A percentile compares a stretch with the other conserved stretches of the same genome.
Evolutionary conservation across 2,329 filamentous ascomycete species (phyloP).

Genomic region (Acrodontium crateriforme): DNA sequence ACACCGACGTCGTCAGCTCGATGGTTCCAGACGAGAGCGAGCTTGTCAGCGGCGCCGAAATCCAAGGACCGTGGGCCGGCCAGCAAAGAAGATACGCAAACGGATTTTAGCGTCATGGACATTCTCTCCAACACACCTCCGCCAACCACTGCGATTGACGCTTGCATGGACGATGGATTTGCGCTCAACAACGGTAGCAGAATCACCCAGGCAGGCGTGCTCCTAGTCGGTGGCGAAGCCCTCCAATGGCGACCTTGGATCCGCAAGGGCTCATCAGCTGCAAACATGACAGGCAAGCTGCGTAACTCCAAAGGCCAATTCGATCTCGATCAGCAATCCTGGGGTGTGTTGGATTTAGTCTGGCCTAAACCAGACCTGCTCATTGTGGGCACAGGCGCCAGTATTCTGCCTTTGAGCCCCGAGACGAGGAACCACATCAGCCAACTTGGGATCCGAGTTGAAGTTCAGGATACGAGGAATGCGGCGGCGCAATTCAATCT

Average conservation of each 20-base stretch:
- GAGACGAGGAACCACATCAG: constrained; percentile 59
- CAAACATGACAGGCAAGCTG: constrained; percentile 32
- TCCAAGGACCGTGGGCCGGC: constrained; percentile 45
- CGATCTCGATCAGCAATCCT: constrained; percentile 56
- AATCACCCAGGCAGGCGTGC: constrained; percentile 53
- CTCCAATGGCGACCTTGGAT: constrained; percentile 83
- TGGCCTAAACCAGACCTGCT: constrained; percentile 92
- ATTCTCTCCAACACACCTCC: constrained; percentile 61
- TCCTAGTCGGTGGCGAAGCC: constrained; percentile 75
- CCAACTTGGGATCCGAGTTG: constrained; percentile 67
- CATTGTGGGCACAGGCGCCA: constrained; percentile 71
- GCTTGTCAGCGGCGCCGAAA: constrained; percentile 22
- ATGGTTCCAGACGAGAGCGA: neutral
- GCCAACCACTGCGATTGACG: constrained; percentile 72
- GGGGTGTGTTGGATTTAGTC: constrained; percentile 61
- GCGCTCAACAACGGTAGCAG: constrained; percentile 68
- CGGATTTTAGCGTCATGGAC: constrained; percentile 63
- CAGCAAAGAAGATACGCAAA: constrained; percentile 49
- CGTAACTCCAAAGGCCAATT: constrained; percentile 69
- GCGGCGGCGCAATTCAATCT: constrained; percentile 91
- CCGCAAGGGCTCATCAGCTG: constrained; percentile 15
- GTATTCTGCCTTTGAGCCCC: constrained; percentile 63
- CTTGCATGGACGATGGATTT: constrained; percentile 72
- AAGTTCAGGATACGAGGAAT: constrained; percentile 84
- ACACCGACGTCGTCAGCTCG: constrained; percentile 1